These are phyloP conservation scores for Nepenthes alata DNA, from an alignment of 179 eudicot genomes.

Conservation along the genomic window DNA sequence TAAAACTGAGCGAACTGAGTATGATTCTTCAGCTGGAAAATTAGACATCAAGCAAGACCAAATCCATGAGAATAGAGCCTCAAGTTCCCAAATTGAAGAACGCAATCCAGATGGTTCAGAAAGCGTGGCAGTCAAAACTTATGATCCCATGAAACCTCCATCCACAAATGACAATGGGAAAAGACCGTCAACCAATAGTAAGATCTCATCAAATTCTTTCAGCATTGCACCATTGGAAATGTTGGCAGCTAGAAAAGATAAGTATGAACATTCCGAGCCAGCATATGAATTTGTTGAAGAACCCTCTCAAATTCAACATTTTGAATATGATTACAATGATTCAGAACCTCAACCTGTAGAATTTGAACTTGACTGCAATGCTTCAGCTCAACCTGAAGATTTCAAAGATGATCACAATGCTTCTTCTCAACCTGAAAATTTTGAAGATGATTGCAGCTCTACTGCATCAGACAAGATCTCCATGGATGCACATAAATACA, in stretches of 20 bases:
- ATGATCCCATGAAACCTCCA: background rate
- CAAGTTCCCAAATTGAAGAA: background rate
- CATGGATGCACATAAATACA: conserved; percentile 22
- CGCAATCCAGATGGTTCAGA: background rate
- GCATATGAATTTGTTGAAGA: background rate
- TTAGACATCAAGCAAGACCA: background rate
- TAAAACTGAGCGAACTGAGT: background rate
- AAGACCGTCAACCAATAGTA: background rate
- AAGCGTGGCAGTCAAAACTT: background rate
- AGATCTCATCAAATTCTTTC: background rate
- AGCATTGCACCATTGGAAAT: background rate
- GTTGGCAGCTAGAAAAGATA: conserved; percentile 5
- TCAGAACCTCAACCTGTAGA: background rate
- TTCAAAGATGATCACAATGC: background rate
- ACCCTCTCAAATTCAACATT: conserved; percentile 1
- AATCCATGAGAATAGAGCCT: background rate
- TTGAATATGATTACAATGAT: conserved; percentile 1
- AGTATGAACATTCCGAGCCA: background rate
- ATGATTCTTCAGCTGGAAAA: conserved; percentile 1
- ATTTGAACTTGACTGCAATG: background rate
- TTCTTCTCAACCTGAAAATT: conserved; percentile 1
- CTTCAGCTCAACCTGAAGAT: background rate
- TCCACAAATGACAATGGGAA: conserved; percentile 3
- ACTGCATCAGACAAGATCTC: conserved; percentile 6
- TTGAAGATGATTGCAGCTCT: conserved; percentile 1